Evolutionary conservation across 345 rosid species (phyloP), one percentile per base, ranked within the genome.

Genomic region (Fremontodendron californicum): DNA sequence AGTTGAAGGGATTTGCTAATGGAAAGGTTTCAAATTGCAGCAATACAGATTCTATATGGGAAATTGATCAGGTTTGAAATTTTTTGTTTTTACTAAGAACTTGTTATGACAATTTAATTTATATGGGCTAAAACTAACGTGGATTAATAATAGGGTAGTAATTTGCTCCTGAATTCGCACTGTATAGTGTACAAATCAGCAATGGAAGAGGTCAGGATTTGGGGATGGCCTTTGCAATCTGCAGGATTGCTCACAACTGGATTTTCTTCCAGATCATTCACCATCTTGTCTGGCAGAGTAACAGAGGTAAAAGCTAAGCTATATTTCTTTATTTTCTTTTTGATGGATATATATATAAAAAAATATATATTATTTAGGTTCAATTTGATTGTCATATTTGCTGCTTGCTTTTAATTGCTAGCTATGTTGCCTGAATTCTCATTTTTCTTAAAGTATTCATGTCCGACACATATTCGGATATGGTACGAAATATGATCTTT

Each of bases 181-280:
- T 95, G 99, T 78, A 72, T 85, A 12, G 63, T 95, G 81, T 93
- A 88, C 67, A 91, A 89, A 76, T 93, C 99, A 1, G 64, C 75
- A 19, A 63, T 62, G 10, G 99, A 93, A 84, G 98, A 93, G 76
- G 93, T 95, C 40, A 88, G 89, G 80, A 80, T 93, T 49, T 92
- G 99, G 99, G 98, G 96, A 29, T 95, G 99, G 99, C 98, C 99
- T 76, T 79, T 95, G 81, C 99, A 90, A 64, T 89, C 94, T 0
- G 90, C 93, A 0, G 97, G 97, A 29, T 76, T 93, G 86, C 88
- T 88, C 71, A 45, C 79, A 40, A 67, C 91, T 13, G 89, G 92
- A 25, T n/a, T n/a, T n/a, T n/a, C n/a, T n/a, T n/a, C n/a, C n/a
- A n/a, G n/a, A n/a, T n/a, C n/a, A n/a, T n/a, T 89, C 67, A 88